Conservation (phyloP, 345 rosid species). For the Psidium guajava region DNA sequence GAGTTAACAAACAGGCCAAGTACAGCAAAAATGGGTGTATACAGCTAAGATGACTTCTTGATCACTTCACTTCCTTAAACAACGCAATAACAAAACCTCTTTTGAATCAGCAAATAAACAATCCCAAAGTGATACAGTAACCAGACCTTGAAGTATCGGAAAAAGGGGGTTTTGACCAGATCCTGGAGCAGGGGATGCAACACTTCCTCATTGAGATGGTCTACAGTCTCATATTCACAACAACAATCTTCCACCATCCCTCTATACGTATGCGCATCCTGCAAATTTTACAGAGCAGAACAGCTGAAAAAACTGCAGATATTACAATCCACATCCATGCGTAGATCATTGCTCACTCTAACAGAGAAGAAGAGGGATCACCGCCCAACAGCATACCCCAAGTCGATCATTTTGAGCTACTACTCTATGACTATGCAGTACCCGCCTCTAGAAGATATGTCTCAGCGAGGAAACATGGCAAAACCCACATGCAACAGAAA, state of each 20-base stretch:
- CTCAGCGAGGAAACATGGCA: not conserved
- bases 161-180: slow-evolving; percentile 74
- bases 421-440: not conserved
- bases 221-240: slow-evolving; percentile 87
- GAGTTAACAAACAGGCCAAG: not conserved
- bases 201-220: slow-evolving; percentile 47
- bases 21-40: not conserved
- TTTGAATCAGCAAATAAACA: not conserved
- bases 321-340: not conserved
- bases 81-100: not conserved
- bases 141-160: slow-evolving; percentile 80
- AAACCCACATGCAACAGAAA: not conserved
- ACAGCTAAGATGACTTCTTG: not conserved
- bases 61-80: not conserved
- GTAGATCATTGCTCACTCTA: not conserved
- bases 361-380: not conserved
- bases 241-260: slow-evolving; percentile 90
- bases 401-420: not conserved
- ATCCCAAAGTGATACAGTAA: not conserved
- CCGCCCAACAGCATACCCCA: not conserved
- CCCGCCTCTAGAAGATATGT: not conserved
- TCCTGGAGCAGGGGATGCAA: slow-evolving; percentile 74
- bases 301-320: not conserved
- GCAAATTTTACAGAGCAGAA: slow-evolving; percentile 2
- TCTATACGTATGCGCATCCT: slow-evolving; percentile 36